These are phyloP conservation scores for Auricularia heimuer DNA, from an alignment of 768 basidiomycete species.

Conservation along the genomic window DNA sequence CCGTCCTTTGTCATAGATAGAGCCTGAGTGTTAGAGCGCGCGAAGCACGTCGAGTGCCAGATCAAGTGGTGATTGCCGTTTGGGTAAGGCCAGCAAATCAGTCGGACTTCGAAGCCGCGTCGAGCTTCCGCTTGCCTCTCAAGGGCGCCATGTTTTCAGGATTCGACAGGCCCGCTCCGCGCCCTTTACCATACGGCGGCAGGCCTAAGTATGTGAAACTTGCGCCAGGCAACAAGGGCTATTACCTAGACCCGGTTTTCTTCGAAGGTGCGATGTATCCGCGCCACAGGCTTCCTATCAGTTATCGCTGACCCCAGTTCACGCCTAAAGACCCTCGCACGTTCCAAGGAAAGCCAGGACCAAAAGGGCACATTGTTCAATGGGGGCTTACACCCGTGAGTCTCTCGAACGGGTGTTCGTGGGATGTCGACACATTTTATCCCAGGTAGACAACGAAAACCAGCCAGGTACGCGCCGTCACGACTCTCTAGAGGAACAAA, in stretches of 20 bases:
- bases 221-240: constrained; percentile 17
- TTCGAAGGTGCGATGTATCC: constrained; percentile 16
- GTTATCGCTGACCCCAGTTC: neutral
- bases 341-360: constrained; percentile 16
- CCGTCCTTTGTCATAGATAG: too few species aligned
- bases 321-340: constrained; percentile 15
- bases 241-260: constrained; percentile 17
- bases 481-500: constrained; percentile 7
- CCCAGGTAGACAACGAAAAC: constrained; percentile 13
- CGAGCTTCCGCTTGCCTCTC: neutral
- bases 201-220: constrained; percentile 15
- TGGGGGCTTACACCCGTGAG: constrained; percentile 22
- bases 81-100: neutral
- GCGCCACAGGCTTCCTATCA: neutral
- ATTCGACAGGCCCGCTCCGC: neutral
- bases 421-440: constrained; percentile 4
- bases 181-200: neutral
- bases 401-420: neutral
- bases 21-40: neutral
- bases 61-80: neutral
- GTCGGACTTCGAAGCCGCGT: neutral
- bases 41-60: neutral
- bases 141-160: neutral
- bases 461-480: neutral
- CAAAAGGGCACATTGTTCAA: constrained; percentile 21